phyloP scores from a whole-genome alignment of 371 early-diverging fungal species.

The Mucor velutinosus region DNA sequence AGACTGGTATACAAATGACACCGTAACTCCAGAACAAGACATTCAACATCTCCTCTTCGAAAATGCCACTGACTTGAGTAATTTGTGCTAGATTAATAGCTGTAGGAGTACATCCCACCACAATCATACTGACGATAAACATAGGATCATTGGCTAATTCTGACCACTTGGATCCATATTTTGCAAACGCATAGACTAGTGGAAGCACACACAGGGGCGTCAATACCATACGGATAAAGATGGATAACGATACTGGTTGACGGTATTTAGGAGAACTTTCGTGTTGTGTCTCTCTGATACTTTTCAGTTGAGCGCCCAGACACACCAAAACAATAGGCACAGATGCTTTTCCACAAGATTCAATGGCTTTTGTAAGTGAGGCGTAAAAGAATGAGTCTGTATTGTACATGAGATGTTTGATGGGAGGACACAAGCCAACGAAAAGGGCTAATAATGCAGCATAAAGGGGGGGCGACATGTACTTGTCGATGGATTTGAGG shows the following conservation, averaged over 20 bases:
- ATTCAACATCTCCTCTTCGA: conserved; percentile 59
- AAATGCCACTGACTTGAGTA: conserved; percentile 56
- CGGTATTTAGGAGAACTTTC: neutral
- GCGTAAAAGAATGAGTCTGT: conserved; percentile 54
- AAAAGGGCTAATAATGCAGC: conserved; percentile 60
- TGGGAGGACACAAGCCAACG: conserved; percentile 58
- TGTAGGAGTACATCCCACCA: conserved; percentile 60
- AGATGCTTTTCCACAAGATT: conserved; percentile 66
- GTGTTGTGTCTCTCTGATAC: conserved; percentile 10
- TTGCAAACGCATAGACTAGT: conserved; percentile 40
- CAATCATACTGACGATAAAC: conserved; percentile 50
- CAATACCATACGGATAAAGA: conserved; percentile 51
- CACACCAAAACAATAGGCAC: conserved; percentile 72
- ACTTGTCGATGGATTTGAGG: conserved; percentile 9
- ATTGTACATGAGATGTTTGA: conserved; percentile 55
- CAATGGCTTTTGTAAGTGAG: conserved; percentile 63
- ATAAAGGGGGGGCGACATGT: conserved; percentile 67
- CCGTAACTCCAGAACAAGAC: conserved; percentile 67
- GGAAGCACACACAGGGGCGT: conserved; percentile 53
- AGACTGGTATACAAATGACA: conserved; percentile 53
- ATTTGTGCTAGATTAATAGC: conserved; percentile 63
- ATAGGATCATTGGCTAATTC: conserved; percentile 52
- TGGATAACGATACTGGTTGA: conserved; percentile 37
- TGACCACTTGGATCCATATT: conserved; percentile 35
- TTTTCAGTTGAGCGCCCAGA: conserved; percentile 66